A percentile compares a stretch with the other conserved stretches of the same genome.
Evolutionary conservation across 192 early-diverging fungal genomes (phyloP).

Genomic region (Physocladia obscura): DNA sequence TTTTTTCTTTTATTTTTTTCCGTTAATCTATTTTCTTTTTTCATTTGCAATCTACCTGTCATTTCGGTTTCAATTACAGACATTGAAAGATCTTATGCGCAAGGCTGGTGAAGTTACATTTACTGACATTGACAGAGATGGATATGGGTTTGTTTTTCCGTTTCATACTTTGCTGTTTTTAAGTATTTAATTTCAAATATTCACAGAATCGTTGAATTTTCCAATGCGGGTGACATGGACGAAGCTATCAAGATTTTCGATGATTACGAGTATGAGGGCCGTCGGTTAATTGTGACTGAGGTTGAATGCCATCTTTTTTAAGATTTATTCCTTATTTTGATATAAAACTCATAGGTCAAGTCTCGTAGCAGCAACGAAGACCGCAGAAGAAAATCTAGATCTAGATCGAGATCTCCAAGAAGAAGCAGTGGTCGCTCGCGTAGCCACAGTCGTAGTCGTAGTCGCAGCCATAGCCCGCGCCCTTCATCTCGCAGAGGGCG

Average conservation of each 20-base stretch:
- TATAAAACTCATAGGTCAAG: neutral
- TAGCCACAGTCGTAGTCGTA: too few species aligned
- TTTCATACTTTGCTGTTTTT: neutral
- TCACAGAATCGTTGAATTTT: constrained; percentile 86
- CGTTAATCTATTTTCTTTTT: neutral
- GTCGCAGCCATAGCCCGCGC: too few species aligned
- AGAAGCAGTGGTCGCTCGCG: neutral
- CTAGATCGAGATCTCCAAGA: neutral
- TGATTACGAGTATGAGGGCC: constrained; percentile 58
- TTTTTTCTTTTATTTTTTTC: neutral
- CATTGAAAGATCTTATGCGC: constrained; percentile 94
- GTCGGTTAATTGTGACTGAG: constrained; percentile 41
- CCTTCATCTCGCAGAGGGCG: too few species aligned
- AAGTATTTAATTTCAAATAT: too few species aligned
- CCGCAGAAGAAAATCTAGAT: neutral
- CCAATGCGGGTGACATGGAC: constrained; percentile 74
- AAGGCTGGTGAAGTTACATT: constrained; percentile 92
- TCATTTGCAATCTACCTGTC: neutral
- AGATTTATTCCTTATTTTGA: neutral
- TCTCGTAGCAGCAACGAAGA: neutral
- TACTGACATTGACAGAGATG: constrained; percentile 83
- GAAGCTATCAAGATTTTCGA: constrained; percentile 84
- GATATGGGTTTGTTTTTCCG: constrained; percentile 69
- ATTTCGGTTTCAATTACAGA: too few species aligned
- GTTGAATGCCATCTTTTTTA: constrained; percentile 17